A percentile compares a stretch with the other conserved stretches of the same genome.
phyloP scores from a whole-genome alignment of 257 asterid species.

The Solanum peruvianum region DNA sequence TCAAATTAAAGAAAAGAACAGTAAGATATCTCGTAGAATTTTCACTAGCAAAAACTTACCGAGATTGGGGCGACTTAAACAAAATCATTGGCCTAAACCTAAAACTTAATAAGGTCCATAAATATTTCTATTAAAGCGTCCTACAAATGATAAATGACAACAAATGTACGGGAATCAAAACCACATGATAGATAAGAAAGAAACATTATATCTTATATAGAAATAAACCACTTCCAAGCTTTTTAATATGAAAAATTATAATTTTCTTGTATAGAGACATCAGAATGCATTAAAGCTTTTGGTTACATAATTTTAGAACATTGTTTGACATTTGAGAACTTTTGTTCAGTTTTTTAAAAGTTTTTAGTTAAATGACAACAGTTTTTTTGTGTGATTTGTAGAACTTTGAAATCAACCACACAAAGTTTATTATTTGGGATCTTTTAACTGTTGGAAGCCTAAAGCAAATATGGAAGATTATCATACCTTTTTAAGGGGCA shows the following conservation, averaged over 20 bases:
- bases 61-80: not conserved
- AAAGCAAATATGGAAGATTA: not conserved
- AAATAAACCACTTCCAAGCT: not conserved
- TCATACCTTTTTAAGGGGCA: slow-evolving; percentile 44
- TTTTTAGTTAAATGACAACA: not conserved
- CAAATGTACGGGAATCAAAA: not conserved
- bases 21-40: not conserved
- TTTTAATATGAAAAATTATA: not conserved
- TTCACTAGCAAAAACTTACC: not conserved
- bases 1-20: not conserved
- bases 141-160: not conserved
- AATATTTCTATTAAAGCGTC: too few species aligned
- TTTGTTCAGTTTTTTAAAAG: not conserved
- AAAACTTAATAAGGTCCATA: not conserved
- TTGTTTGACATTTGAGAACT: not conserved
- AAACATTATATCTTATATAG: not conserved
- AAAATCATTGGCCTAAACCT: not conserved
- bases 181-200: not conserved
- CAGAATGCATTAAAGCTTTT: not conserved
- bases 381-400: not conserved
- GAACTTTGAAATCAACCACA: not conserved
- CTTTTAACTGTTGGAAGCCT: not conserved
- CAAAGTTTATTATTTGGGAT: not conserved
- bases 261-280: not conserved
- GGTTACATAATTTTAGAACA: not conserved